Evolutionary conservation across 164 flowering plant genomes (phyloP), one percentile per base, ranked within the genome.

Genomic region (Warburgia ugandensis): DNA sequence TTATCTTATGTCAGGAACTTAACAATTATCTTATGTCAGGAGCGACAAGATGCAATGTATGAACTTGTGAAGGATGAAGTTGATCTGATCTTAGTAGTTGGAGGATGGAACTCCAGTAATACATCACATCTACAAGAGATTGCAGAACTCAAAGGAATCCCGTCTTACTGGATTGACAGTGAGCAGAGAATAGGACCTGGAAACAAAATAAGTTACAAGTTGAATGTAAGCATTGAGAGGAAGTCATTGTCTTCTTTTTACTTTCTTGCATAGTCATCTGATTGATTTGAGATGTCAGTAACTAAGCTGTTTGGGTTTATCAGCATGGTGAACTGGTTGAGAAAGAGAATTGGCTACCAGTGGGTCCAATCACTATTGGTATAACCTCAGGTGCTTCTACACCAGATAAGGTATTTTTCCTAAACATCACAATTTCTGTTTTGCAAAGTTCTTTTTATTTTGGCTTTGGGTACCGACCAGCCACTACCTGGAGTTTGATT

Each of bases 71-170:
- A 87, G 40, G 81, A 81, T 23, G 67, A 81, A 48, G 8, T 92
- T 20, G 96, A 91, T 71, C 88, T 92, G 21, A 77, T 92, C 52
- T 53, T 92, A 41, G 96, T 92, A 2, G 75, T 92, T 60, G 98
- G 98, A 45, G 95, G 98, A 25, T 92, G 96, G 96, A 84, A 86
- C 73, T 91, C 97, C 17, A 91, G 97, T 54, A 91, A 91, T 68
- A 86, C 97, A 32, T 91, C 98, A 2, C 98, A 92, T 70, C 72
- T 92, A 41, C 98, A 92, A 76, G 96, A 92, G 72, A 92, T 92
- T 64, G 78, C 98, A 3, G 97, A 91, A 69, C 69, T 29, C 1
- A 77, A 79, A 33, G 95, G 94, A 50, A 91, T 91, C 54, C 97
- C 97, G 26, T 91, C 97, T 9, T 91, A 91, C 59, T 91, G 98